Evolutionary conservation across 441 rosid genomes (phyloP).

Genomic region (Erysimum cheiri): DNA sequence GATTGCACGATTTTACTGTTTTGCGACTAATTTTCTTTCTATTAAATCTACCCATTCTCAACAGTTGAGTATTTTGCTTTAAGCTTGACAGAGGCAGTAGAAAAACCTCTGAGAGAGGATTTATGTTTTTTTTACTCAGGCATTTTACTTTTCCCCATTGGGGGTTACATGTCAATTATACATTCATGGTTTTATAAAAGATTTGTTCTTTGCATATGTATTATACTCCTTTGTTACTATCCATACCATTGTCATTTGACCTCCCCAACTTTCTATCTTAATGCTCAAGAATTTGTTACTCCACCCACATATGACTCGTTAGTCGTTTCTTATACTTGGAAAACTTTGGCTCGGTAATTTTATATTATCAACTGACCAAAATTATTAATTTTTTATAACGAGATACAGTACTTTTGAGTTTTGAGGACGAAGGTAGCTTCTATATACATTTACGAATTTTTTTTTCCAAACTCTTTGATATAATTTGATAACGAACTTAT

Average conservation of each 20-base stretch:
- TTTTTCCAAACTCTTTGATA: neutral
- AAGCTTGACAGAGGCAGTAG: conserved; percentile 25
- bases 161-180: conserved; percentile 33
- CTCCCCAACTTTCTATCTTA: no score
- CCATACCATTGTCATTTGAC: no score
- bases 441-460: no score
- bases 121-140: conserved; percentile 14
- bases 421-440: no score
- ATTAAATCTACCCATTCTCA: conserved; percentile 7
- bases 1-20: conserved; percentile 10
- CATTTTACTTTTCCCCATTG: conserved; percentile 19
- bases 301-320: neutral
- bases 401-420: neutral
- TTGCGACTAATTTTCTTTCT: conserved; percentile 19
- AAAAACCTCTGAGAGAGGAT: conserved; percentile 25
- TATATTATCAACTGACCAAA: neutral
- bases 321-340: neutral
- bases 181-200: conserved; percentile 24
- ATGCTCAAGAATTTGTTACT: conserved; percentile 6
- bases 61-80: conserved; percentile 20
- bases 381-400: no score
- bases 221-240: neutral
- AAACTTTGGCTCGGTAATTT: neutral
- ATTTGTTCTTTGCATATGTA: conserved; percentile 24
- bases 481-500: no score